phyloP scores from a whole-genome alignment of 371 early-diverging fungal species.

The Mucor velutinosus region DNA sequence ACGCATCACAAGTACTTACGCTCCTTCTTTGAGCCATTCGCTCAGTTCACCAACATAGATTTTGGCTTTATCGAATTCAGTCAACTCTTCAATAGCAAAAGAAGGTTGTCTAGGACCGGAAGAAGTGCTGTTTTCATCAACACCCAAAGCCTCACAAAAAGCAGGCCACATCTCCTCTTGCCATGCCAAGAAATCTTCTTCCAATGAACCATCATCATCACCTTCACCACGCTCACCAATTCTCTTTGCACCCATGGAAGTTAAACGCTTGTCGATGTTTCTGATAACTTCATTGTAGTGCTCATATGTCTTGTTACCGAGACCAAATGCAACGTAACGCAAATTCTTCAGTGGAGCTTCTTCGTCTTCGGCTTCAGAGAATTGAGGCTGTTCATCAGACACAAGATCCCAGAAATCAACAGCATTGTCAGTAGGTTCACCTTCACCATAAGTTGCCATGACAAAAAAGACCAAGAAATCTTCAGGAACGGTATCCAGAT shows the following conservation, averaged over 20 bases:
- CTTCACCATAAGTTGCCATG: slow-evolving; percentile 90
- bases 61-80: slow-evolving; percentile 34
- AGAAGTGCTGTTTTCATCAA: slow-evolving; percentile 56
- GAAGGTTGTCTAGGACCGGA: slow-evolving; percentile 45
- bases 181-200: slow-evolving; percentile 96
- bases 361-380: slow-evolving; percentile 54
- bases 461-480: slow-evolving; percentile 77
- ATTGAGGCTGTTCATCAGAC: slow-evolving; percentile 69
- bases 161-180: slow-evolving; percentile 82
- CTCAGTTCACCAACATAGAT: slow-evolving; percentile 66
- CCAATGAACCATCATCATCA: slow-evolving; percentile 94
- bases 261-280: slow-evolving; percentile 65
- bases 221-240: slow-evolving; percentile 90
- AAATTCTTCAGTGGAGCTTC: slow-evolving; percentile 63
- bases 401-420: slow-evolving; percentile 84
- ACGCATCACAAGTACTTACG: slow-evolving; percentile 16
- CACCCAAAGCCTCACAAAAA: slow-evolving; percentile 73
- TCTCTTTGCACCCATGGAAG: slow-evolving; percentile 73
- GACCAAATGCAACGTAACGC: slow-evolving; percentile 86
- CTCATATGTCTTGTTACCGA: slow-evolving; percentile 98
- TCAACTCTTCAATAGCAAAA: slow-evolving; percentile 48
- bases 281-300: slow-evolving; percentile 88
- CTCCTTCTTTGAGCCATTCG: slow-evolving; percentile 33
- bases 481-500: slow-evolving; percentile 68
- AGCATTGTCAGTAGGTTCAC: slow-evolving; percentile 94